Base-by-base conservation (phyloP, 1,139 yeast genomes). In the Hyphopichia khmerensis region DNA sequence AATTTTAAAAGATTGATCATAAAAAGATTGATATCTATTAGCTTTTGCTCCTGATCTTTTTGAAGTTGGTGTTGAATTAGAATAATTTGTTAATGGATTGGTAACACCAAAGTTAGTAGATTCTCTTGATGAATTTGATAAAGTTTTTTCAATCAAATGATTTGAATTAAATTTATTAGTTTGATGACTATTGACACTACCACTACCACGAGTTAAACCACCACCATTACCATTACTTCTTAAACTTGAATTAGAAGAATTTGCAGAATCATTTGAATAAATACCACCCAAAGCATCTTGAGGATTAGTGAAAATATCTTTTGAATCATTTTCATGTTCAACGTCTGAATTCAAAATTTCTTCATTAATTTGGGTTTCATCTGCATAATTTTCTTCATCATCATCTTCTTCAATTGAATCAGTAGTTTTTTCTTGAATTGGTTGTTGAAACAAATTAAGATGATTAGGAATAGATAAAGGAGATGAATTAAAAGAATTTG, bases 31-130 rank as follows among this genome's bases (percentile, higher is more conserved):
- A 48, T 77, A 77, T 39, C 81, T 55, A 36, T 68, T 68, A 3
- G 81, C 80, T 43, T 72, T 67, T n/a, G 80, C 79, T 5, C 70
- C 74, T 3, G 66, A 69, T 45, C 72, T 56, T 52, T 58, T 69
- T 2, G 59, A 52, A 15, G 55, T 47, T n/a, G 72, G 69, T 0
- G 65, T 61, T 10, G 61, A 48, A 7, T 43, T 43, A 4, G 43
- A 37, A 13, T 53, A 43, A 27, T 43, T 42, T 9, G 48, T 10
- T 41, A 47, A 35, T 36, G 40, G 38, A 32, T 43, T 42, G n/a
- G 41, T 45, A 14, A 38, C 40, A 11, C 43, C 40, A 2, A 55
- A 56, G 34, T 47, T 42, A 30, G 49, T 42, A 1, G 68, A 65
- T 21, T 66, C 67, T 40, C 56, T 58, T 0, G 75, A 67, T 2